Base-by-base conservation (phyloP, 2,329 filamentous ascomycete species). In the Scedosporium boydii region DNA sequence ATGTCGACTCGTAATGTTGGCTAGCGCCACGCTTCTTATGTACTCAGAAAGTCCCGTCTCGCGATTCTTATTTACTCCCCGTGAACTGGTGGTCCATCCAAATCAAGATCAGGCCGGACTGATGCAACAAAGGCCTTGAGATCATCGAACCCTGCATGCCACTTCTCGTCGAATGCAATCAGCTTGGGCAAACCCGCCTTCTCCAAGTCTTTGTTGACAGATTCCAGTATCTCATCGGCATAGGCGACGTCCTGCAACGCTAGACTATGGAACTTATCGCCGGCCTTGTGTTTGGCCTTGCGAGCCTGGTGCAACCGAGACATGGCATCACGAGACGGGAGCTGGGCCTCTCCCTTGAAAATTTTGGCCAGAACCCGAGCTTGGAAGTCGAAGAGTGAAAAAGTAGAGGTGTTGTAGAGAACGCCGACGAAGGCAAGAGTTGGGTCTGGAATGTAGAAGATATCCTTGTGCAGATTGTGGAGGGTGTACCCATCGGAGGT, bases 371-470 rank as follows among this genome's bases (percentile, higher is more conserved):
- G 74, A 0, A 79, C 80, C 65, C 87, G 82, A 0, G 85, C 86
- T 69, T 90, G 87, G 66, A 88, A 88, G 64, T 90, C 87, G 64
- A 89, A 90, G 0, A 89, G 75, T 0, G 84, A 85, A 67, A 89
- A 90, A 0, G 87, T 89, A 0, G 86, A 85, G 0, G 83, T 83
- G 67, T 87, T 83, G 67, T 85, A 88, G 0, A 85, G 86, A 0
- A 87, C 82, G 0, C 87, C 87, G 18, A 89, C 75, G 65, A 89
- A 89, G 0, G 78, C 75, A 0, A 90, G 74, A 0, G 83, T 82
- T 0, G 87, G 85, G 64, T 90, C 86, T 0, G 80, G 79, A 53
- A 89, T 88, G 71, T 89, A 90, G 69, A 88, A 90, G 14, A 90
- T 85, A 69, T 90, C 87, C 63, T 84, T 84, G 75, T 89, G 84